Percentiles rank a stretch among this genome's conserved stretches.
Evolutionary conservation across 805 yeast species (phyloP).

Genomic region (Ogataea populi-albae): DNA sequence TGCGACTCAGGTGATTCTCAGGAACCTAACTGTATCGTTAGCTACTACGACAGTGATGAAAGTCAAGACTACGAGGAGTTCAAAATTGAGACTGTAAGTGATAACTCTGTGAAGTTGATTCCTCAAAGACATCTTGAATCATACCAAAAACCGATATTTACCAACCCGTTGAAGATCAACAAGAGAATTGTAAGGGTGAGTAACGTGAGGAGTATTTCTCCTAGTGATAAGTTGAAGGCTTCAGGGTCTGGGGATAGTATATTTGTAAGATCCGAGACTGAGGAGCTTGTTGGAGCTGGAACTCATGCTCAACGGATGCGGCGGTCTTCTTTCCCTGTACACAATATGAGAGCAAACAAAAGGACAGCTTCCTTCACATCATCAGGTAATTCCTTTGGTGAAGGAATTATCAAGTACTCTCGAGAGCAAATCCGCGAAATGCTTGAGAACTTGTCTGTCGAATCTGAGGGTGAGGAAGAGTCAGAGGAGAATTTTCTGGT

Average conservation of each 20-base stretch:
- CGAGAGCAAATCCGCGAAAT: constrained; percentile 33
- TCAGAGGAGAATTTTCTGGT: constrained; percentile 1
- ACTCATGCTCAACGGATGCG: constrained; percentile 1
- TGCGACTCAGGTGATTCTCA: constrained; percentile 2
- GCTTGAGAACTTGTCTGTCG: constrained; percentile 26
- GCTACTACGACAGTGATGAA: constrained; percentile 11
- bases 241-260: constrained; percentile 6
- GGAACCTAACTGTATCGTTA: constrained; percentile 18
- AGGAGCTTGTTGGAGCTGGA: constrained; percentile 8
- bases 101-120: constrained; percentile 21
- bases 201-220: constrained; percentile 13
- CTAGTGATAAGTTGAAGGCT: constrained; percentile 7
- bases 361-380: constrained; percentile 33
- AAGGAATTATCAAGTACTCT: constrained; percentile 34
- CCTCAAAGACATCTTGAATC: constrained; percentile 23
- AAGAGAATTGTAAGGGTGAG: constrained; percentile 24
- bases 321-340: constrained; percentile 1
- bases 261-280: constrained; percentile 5
- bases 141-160: constrained; percentile 24
- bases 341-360: constrained; percentile 2
- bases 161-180: constrained; percentile 14
- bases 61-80: constrained; percentile 26
- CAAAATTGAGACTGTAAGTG: constrained; percentile 18
- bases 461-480: constrained; percentile 14
- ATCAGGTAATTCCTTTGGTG: constrained; percentile 35